Conservation (phyloP, 306 rosid species). For the Vachellia collinsii region DNA sequence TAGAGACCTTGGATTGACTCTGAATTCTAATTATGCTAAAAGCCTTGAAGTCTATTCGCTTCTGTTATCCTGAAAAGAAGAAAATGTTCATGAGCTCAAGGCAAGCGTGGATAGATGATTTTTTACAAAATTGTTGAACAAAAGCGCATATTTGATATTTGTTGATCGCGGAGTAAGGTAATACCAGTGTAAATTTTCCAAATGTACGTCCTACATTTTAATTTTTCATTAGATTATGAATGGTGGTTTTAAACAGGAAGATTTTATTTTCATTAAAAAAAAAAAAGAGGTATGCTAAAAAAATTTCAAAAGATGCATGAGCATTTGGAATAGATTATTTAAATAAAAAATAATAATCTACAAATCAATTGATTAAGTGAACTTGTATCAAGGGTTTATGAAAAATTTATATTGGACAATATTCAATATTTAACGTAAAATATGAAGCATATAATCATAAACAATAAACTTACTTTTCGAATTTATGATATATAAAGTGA, state of each 20-base stretch:
- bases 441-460: too few species aligned
- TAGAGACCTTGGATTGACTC: constrained; percentile 30
- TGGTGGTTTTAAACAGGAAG: background rate
- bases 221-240: background rate
- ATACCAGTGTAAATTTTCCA: background rate
- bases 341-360: too few species aligned
- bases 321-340: background rate
- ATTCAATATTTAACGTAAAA: too few species aligned
- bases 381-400: background rate
- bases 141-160: background rate
- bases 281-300: background rate
- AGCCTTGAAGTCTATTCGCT: constrained; percentile 6
- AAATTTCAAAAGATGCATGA: background rate
- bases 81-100: constrained; percentile 17
- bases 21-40: constrained; percentile 34
- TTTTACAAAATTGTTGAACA: background rate
- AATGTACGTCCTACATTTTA: background rate
- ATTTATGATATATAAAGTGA: too few species aligned
- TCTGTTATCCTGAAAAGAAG: background rate
- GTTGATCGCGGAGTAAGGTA: constrained; percentile 1
- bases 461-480: too few species aligned
- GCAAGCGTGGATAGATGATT: background rate
- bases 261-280: background rate
- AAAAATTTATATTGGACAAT: background rate
- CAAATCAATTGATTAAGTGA: background rate